Base-by-base conservation (phyloP, 2,329 filamentous ascomycete species). In the Sporothrix luriei region DNA sequence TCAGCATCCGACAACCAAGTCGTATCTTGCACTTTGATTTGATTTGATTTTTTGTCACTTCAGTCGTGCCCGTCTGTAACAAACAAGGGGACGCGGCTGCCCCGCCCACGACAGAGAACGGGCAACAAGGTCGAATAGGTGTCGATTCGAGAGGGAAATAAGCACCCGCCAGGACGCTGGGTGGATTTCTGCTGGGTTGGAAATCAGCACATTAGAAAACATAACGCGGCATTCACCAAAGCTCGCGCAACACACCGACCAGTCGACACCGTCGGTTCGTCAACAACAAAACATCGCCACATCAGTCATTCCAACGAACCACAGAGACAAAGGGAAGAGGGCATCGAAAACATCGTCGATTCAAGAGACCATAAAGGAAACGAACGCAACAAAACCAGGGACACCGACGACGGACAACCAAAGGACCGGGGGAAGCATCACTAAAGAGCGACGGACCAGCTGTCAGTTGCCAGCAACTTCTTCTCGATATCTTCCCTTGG, bases 81-180 rank as follows among this genome's bases (percentile, higher is more conserved):
- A 66, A 46, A 48, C 62, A 43, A 69, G 21, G 33, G 51, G 40
- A 29, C 11, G 19, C 43, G 68, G 43, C 26, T 5, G 29, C 46
- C 26, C 49, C 52, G 61, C 46, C 33, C 55, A 70, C 43, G 46
- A 57, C 66, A 43, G 66, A 62, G 62, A 69, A 55, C 46, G 62
- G 67, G 48, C 55, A 61, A 46, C 26, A 48, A 38, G 9, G 51
- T 46, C 33, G 66, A 48, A 40, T 38, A 38, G n/a, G 29, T 33
- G 54, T 26, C 29, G 48, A 29, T 9, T 10, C 43, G n/a, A 16
- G 26, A 62, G n/a, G 55, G 24, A 68, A 61, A 61, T 52, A 62
- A 51, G 51, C 51, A 49, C 51, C 14, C 49, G 21, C 54, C 21
- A 19, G 19, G 26, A 4, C 19, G 64, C n/a, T 24, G 49, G 13